Conservation (phyloP, 768 basidiomycete species). For the Phanerodontia chrysosporium region DNA sequence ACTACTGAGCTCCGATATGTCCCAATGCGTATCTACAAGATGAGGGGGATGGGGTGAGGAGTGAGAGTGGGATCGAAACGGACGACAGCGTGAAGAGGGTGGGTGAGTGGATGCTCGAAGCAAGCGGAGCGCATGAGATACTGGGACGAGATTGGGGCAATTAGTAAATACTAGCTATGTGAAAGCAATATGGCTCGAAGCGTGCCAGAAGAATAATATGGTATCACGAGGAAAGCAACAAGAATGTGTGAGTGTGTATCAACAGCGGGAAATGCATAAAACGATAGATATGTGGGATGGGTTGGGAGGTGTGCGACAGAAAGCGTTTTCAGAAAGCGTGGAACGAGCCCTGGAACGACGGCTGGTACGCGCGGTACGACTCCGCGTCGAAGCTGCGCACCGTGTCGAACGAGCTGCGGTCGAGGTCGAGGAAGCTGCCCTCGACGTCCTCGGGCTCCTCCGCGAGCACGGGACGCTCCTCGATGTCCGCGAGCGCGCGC, state of each 20-base stretch:
- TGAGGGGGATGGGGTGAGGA: neutral
- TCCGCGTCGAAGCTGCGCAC: constrained; percentile 24
- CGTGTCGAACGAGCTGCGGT: constrained; percentile 36
- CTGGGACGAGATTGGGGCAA: neutral
- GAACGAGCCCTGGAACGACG: neutral
- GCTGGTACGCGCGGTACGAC: neutral
- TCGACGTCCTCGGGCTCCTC: constrained; percentile 18
- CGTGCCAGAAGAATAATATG: constrained; percentile 12
- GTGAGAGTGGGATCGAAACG: neutral
- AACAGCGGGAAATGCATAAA: neutral
- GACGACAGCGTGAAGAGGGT: neutral
- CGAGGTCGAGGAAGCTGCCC: constrained; percentile 39
- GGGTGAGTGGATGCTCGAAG: neutral
- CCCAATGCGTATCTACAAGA: constrained; percentile 19
- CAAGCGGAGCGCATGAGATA: neutral
- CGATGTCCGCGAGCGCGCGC: constrained; percentile 3
- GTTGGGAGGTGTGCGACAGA: too few relatives aligned
- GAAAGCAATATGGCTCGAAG: constrained; percentile 10
- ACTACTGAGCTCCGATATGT: constrained; percentile 6
- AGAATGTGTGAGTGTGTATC: neutral
- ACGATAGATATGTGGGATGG: neutral
- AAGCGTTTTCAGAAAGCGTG: constrained; percentile 3
- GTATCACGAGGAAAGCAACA: constrained; percentile 4
- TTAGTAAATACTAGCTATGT: constrained; percentile 4
- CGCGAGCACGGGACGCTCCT: neutral